These are phyloP conservation scores for Penicillium sp. DNA, from an alignment of 2,329 filamentous ascomycete genomes.

Conservation along the genomic window DNA sequence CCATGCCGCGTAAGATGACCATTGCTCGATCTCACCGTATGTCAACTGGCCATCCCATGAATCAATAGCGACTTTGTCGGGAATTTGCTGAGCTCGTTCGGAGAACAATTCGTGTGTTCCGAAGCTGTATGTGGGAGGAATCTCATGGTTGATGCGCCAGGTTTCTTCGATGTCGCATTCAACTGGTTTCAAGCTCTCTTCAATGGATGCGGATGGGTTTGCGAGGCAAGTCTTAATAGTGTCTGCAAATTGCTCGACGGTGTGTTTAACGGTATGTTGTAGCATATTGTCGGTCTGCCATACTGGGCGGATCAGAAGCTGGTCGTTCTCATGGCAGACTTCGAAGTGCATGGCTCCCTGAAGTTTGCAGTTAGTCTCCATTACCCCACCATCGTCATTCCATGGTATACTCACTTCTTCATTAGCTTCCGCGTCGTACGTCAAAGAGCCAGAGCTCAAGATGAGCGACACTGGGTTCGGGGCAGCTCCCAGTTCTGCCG, in stretches of 20 bases:
- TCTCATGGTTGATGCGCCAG: slow-evolving; percentile 50
- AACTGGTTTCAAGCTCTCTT: slow-evolving; percentile 34
- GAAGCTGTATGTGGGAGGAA: slow-evolving; percentile 45
- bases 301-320: slow-evolving; percentile 40
- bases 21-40: slow-evolving; percentile 33
- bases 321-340: slow-evolving; percentile 25
- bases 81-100: slow-evolving; percentile 22
- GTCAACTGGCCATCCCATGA: slow-evolving; percentile 36
- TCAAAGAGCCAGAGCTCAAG: slow-evolving; percentile 27
- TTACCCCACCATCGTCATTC: not conserved
- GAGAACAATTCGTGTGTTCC: slow-evolving; percentile 53
- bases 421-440: slow-evolving; percentile 16
- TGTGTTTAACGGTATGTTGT: slow-evolving; percentile 44
- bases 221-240: slow-evolving; percentile 38
- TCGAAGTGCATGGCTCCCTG: slow-evolving; percentile 38
- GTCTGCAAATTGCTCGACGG: slow-evolving; percentile 47
- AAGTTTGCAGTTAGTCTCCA: not conserved
- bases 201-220: slow-evolving; percentile 29
- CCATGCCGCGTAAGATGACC: slow-evolving; percentile 33
- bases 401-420: slow-evolving; percentile 21
- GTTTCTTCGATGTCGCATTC: slow-evolving; percentile 45
- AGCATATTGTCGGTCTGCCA: slow-evolving; percentile 46
- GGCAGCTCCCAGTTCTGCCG: not conserved
- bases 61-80: slow-evolving; percentile 29
- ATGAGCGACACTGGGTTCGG: slow-evolving; percentile 15